Evolutionary conservation across 140 eudicot genomes (phyloP), one percentile per base, ranked within the genome.

Genomic region (Erigeron philadelphicus): DNA sequence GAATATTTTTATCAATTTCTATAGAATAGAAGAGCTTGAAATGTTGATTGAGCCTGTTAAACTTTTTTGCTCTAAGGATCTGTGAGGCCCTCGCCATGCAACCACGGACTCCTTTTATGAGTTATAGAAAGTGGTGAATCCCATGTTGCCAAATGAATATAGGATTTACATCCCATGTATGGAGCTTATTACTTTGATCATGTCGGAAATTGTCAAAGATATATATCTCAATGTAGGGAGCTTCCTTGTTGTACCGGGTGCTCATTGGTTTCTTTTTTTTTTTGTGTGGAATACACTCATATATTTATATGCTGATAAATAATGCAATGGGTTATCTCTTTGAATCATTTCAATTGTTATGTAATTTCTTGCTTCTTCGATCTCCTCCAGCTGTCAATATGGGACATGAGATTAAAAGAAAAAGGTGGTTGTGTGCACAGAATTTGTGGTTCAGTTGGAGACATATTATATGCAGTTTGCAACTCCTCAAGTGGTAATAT

Each of bases 401-500:
- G 97, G 97, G 95, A 87, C 72, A 53, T 87, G 63, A 70, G 97
- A 80, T 56, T 81, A 71, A 85, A 83, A 80, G 90, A 87, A 85
- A 85, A 87, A 57, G 89, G 93, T 61, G 97, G 97, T 35, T 90
- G 97, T 72, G 88, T 90, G 81, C 88, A 80, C 15, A 70, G 95
- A 72, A 72, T 87, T 50, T 72, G 78, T 80, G 97, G 88, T 19
- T 90, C 93, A 0, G 87, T 85, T 67, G 95, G 97, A 65, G 90
- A 90, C 71, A 82, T 80, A 18, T 72, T 80, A 19, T 90, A 90
- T 75, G 82, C 95, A 48, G 88, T 85, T 42, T 75, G 85, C 77
- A 70, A 54, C 50, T 90, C 97, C 49, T 79, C 88, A 54, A 75
- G 57, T 71, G 95, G 95, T 66, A 76, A 79, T 77, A 72, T 90